Evolutionary conservation across 176 grass and related monocot species (phyloP).

Genomic region (Musa beccarii): DNA sequence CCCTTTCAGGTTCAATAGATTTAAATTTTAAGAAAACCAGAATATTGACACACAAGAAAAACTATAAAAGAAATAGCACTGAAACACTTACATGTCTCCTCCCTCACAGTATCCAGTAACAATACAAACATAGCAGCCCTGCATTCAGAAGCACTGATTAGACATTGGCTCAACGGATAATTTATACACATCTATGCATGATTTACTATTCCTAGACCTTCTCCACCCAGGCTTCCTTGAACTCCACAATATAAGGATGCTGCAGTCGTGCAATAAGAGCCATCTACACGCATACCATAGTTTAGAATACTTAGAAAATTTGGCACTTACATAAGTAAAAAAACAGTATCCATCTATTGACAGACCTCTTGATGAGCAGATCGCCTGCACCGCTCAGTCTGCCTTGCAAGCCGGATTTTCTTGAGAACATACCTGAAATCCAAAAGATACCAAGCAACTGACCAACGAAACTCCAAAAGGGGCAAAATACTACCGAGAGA

Average conservation of each 20-base stretch:
- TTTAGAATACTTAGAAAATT: conserved; percentile 9
- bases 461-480: background rate
- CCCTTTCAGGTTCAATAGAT: conserved; percentile 28
- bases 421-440: conserved; percentile 73
- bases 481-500: background rate
- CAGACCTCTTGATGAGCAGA: conserved; percentile 96
- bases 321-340: background rate
- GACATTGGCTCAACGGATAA: conserved; percentile 17
- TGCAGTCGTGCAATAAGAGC: conserved; percentile 89
- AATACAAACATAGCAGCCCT: conserved; percentile 99
- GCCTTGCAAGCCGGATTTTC: conserved; percentile 85
- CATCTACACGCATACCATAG: conserved; percentile 63
- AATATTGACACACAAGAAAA: conserved; percentile 7
- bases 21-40: conserved; percentile 1
- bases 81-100: conserved; percentile 83
- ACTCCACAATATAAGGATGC: conserved; percentile 92
- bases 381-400: conserved; percentile 84
- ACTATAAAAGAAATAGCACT: conserved; percentile 3
- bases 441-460: background rate
- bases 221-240: conserved; percentile 99
- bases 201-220: conserved; percentile 54
- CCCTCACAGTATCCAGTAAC: conserved; percentile 99
- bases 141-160: conserved; percentile 18
- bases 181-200: background rate
- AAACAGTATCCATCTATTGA: conserved; percentile 1